Evolutionary conservation across 192 early-diverging fungal genomes (phyloP).

Genomic region (Coemansia sp.): DNA sequence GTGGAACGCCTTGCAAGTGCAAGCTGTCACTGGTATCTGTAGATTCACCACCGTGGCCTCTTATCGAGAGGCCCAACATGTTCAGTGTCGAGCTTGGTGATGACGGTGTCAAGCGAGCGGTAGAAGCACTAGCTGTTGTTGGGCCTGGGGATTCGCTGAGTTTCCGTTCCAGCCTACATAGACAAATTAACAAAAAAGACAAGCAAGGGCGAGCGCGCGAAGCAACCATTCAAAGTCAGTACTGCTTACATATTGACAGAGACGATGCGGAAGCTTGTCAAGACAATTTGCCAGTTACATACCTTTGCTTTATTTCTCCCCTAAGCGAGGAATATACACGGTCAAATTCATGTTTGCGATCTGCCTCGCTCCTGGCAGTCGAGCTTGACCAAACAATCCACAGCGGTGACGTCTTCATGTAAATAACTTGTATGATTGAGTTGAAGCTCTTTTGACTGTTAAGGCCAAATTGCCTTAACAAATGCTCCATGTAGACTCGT

Average conservation of each 20-base stretch:
- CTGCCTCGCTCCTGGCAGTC: background rate
- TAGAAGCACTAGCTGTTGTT: background rate
- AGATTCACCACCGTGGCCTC: no score
- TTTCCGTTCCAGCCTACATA: background rate
- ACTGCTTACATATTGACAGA: no score
- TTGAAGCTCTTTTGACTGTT: background rate
- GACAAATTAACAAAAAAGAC: background rate
- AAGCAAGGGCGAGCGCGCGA: no score
- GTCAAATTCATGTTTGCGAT: background rate
- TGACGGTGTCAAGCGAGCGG: background rate
- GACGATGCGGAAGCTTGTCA: no score
- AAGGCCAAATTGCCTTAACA: background rate
- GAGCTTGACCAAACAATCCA: conserved; percentile 19
- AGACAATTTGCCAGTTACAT: background rate
- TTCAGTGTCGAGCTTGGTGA: background rate
- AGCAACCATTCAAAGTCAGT: no score
- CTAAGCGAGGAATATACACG: background rate
- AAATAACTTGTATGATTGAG: background rate
- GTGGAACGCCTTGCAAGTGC: background rate
- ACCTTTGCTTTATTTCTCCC: conserved; percentile 1
- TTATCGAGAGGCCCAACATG: background rate
- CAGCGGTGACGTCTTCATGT: background rate
- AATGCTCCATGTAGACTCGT: background rate
- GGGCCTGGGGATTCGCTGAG: no score
- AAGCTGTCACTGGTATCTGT: background rate